phyloP scores from a whole-genome alignment of 352 stramenopile genomes.

The Aphanomyces invadans region DNA sequence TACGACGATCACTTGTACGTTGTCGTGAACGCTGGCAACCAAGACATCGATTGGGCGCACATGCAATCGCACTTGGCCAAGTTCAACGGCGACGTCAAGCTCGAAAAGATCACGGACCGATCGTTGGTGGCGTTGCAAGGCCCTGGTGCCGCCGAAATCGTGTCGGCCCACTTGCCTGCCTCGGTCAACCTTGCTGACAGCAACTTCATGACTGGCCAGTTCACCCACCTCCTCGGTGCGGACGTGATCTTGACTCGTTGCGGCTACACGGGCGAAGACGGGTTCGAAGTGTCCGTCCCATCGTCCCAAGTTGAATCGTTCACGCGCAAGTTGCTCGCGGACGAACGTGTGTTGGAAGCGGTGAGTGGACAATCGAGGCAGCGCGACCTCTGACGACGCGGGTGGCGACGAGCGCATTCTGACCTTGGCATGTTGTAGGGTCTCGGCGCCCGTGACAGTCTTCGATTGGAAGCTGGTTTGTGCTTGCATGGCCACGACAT shows the following conservation, averaged over 20 bases:
- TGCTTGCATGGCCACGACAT: slow-evolving; percentile 99
- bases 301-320: slow-evolving; percentile 49
- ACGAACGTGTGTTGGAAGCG: slow-evolving; percentile 81
- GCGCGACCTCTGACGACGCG: too few species aligned
- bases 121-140: slow-evolving; percentile 95
- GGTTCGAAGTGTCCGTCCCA: slow-evolving; percentile 95
- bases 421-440: slow-evolving; percentile 39
- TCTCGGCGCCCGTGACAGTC: slow-evolving; percentile 93
- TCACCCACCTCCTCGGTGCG: slow-evolving; percentile 80
- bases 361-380: background rate
- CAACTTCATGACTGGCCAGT: slow-evolving; percentile 94
- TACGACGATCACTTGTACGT: slow-evolving; percentile 91
- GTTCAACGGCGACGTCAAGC: slow-evolving; percentile 89
- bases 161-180: slow-evolving; percentile 68
- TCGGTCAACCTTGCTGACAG: slow-evolving; percentile 88
- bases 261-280: slow-evolving; percentile 99
- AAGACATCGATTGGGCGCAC: slow-evolving; percentile 93
- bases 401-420: too few species aligned
- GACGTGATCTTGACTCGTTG: slow-evolving; percentile 91
- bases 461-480: slow-evolving; percentile 96
- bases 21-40: slow-evolving; percentile 97
- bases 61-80: slow-evolving; percentile 79
- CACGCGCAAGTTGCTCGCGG: slow-evolving; percentile 42
- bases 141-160: slow-evolving; percentile 80
- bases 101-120: slow-evolving; percentile 91